phyloP scores from a whole-genome alignment of 2,329 filamentous ascomycete genomes.

The Fusarium haematococcum region DNA sequence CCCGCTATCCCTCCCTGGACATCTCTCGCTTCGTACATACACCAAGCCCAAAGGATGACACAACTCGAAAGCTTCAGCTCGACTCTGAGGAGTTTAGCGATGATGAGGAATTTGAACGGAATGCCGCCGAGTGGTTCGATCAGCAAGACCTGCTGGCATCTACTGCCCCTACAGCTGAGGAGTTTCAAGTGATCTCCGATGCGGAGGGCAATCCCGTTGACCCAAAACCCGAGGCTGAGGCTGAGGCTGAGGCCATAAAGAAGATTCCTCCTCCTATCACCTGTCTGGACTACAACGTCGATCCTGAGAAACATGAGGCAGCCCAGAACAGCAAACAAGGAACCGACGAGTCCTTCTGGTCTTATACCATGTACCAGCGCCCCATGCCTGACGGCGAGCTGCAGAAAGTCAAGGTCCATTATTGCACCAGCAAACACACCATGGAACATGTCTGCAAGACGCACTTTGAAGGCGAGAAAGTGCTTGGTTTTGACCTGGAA shows the following conservation, averaged over 20 bases:
- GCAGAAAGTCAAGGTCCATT: slow-evolving; percentile 76
- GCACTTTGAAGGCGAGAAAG: slow-evolving; percentile 74
- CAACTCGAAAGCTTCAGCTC: neutral
- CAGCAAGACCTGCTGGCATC: slow-evolving; percentile 31
- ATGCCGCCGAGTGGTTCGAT: slow-evolving; percentile 43
- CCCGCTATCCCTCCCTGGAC: slow-evolving; percentile 44
- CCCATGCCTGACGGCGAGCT: slow-evolving; percentile 54
- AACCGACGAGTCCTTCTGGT: slow-evolving; percentile 71
- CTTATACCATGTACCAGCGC: slow-evolving; percentile 74
- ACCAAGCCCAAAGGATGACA: neutral
- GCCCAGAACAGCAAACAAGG: slow-evolving; percentile 61
- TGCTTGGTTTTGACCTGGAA: slow-evolving; percentile 92
- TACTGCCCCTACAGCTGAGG: slow-evolving; percentile 10
- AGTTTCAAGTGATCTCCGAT: neutral
- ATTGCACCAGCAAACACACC: slow-evolving; percentile 76
- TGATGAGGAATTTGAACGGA: slow-evolving; percentile 42
- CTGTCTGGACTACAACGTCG: slow-evolving; percentile 47
- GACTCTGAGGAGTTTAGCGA: slow-evolving; percentile 35
- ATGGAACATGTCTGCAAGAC: slow-evolving; percentile 74
- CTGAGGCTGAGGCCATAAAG: neutral
- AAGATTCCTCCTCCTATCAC: slow-evolving; percentile 42
- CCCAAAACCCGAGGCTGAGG: neutral
- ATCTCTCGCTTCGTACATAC: slow-evolving; percentile 44
- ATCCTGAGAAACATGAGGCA: slow-evolving; percentile 47
- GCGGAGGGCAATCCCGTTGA: slow-evolving; percentile 12